Conservation (phyloP, 2,329 filamentous ascomycete species). For the Sporothrix sp. region DNA sequence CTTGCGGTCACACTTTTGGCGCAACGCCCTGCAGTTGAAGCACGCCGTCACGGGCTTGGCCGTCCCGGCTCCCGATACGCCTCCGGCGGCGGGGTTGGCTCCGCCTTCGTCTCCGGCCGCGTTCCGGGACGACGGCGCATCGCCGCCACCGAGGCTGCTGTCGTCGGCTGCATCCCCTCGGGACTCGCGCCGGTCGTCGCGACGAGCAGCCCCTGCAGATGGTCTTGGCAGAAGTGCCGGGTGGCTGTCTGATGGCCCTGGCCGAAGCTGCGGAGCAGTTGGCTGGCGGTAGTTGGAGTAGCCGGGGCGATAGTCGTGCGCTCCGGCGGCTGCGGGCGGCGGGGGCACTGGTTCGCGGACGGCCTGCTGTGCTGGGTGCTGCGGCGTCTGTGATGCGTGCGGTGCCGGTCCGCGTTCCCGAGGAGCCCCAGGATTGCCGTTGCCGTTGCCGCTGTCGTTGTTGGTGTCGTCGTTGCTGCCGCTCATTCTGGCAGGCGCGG, state of each 20-base stretch:
- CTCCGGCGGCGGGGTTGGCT: not conserved
- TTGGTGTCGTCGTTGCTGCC: not conserved
- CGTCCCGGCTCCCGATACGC: not conserved
- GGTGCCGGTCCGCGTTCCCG: no score
- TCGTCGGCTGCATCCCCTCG: not conserved
- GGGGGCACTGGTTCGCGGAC: not conserved
- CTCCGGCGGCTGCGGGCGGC: not conserved
- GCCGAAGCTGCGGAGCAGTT: not conserved
- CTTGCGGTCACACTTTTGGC: slow-evolving; percentile 17
- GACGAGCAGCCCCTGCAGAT: not conserved
- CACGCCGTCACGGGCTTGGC: slow-evolving; percentile 17
- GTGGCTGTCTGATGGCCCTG: not conserved
- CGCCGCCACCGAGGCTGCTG: not conserved
- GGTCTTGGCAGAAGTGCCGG: not conserved
- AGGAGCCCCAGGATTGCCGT: not conserved
- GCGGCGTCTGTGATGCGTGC: not conserved
- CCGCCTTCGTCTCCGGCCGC: not conserved
- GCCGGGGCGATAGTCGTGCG: not conserved
- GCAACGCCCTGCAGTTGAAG: slow-evolving; percentile 17
- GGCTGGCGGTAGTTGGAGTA: not conserved
- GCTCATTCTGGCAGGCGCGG: not conserved
- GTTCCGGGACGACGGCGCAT: not conserved
- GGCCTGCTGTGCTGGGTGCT: not conserved
- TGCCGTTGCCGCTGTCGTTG: not conserved
- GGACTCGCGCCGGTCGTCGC: not conserved